These are phyloP conservation scores for Wickerhamomyces sydowiorum DNA, from an alignment of 805 yeast genomes.

Conservation along the genomic window DNA sequence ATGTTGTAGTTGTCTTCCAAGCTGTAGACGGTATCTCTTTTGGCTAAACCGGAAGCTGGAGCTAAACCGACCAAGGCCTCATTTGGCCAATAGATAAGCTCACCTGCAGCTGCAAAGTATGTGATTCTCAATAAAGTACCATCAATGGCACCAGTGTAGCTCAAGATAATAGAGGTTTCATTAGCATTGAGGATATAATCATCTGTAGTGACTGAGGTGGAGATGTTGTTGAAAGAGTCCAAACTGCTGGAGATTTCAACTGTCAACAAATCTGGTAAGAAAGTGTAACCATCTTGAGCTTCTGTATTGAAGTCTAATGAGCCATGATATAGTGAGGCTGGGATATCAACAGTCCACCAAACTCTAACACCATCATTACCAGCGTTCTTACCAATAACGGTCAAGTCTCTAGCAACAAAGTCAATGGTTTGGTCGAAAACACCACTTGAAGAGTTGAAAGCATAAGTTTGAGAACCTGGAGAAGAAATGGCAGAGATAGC, in stretches of 20 bases:
- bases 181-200: neutral
- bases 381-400: neutral
- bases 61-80: neutral
- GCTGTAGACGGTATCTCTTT: neutral
- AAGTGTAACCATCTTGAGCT: neutral
- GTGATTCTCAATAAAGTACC: neutral
- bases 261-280: neutral
- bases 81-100: neutral
- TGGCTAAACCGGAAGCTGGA: neutral
- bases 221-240: neutral
- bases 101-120: neutral
- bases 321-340: neutral
- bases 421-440: neutral
- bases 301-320: neutral
- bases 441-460: neutral
- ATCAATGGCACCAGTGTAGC: neutral
- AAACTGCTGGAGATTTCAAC: neutral
- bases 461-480: neutral
- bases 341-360: conserved; percentile 1
- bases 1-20: neutral
- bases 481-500: neutral
- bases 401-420: neutral
- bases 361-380: conserved; percentile 1
- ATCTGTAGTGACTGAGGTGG: neutral
- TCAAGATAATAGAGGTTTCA: neutral